Percentiles rank a stretch among this genome's conserved stretches.
These are phyloP conservation scores for Selaginella tamariscina DNA, from an alignment of 75 land plant species.

Conservation along the genomic window DNA sequence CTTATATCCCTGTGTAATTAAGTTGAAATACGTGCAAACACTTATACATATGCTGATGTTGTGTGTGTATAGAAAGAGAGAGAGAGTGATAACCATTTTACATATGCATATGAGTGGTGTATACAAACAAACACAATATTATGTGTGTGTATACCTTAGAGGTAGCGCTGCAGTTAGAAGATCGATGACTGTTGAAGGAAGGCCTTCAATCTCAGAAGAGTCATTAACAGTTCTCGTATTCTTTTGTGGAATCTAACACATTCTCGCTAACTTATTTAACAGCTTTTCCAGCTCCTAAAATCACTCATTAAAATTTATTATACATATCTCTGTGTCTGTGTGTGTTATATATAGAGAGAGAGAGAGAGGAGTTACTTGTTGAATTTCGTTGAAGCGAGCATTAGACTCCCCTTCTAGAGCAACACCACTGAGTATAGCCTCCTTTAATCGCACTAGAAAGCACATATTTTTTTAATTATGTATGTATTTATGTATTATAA, in stretches of 20 bases:
- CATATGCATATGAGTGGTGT: no score
- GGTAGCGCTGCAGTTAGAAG: conserved; percentile 48
- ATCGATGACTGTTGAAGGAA: conserved; percentile 52
- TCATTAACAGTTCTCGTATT: conserved; percentile 53
- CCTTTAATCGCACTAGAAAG: conserved; percentile 47
- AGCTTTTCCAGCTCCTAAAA: conserved; percentile 62
- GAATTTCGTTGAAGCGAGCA: conserved; percentile 49
- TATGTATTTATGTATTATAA: no score
- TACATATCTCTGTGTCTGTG: no score
- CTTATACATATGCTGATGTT: no score
- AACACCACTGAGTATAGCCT: conserved; percentile 70
- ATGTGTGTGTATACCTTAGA: no score
- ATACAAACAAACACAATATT: no score
- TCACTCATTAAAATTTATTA: no score
- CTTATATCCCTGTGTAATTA: conserved; percentile 89
- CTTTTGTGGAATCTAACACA: conserved; percentile 58
- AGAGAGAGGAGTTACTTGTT: conserved; percentile 65
- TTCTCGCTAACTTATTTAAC: conserved; percentile 55
- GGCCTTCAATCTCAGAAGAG: conserved; percentile 48
- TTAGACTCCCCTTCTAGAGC: conserved; percentile 58
- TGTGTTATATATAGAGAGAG: no score
- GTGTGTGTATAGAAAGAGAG: no score
- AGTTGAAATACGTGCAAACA: no score
- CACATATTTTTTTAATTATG: no score
- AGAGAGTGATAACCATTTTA: no score